Evolutionary conservation across 176 grass and related monocot species (phyloP).

Genomic region (Cocos nucifera): DNA sequence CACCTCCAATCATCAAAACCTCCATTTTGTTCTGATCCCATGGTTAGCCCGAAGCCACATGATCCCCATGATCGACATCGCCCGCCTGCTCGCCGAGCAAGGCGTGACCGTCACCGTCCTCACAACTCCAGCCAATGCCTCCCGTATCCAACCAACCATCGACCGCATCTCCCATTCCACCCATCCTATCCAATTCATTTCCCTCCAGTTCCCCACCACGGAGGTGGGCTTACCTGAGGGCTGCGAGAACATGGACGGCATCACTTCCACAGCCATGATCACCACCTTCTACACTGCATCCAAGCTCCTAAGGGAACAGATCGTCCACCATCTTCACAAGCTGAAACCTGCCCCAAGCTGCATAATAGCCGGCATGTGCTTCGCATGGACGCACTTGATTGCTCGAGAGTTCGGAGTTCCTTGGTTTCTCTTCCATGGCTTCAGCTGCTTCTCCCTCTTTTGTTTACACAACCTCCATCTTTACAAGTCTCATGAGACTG

Average conservation of each 20-base stretch:
- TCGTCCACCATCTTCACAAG: constrained; percentile 3
- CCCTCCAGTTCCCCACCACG: constrained; percentile 38
- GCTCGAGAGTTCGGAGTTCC: constrained; percentile 38
- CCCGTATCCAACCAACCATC: constrained; percentile 21
- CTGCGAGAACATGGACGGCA: constrained; percentile 38
- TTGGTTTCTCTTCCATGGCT: constrained; percentile 70
- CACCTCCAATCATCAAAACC: background rate
- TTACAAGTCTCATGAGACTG: constrained; percentile 26
- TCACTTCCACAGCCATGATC: constrained; percentile 18
- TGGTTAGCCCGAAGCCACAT: constrained; percentile 43
- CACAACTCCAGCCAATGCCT: constrained; percentile 45
- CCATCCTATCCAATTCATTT: constrained; percentile 23
- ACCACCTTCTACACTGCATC: constrained; percentile 27
- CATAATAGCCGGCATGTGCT: constrained; percentile 39
- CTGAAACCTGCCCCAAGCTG: constrained; percentile 20
- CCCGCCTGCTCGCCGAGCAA: constrained; percentile 41
- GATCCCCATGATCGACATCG: constrained; percentile 47
- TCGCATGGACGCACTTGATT: constrained; percentile 31
- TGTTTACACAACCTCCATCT: constrained; percentile 44
- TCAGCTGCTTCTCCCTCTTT: constrained; percentile 38
- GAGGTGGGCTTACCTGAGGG: constrained; percentile 36
- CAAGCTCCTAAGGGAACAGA: constrained; percentile 30
- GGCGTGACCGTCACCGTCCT: constrained; percentile 37
- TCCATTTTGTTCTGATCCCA: constrained; percentile 57
- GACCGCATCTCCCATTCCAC: constrained; percentile 6